phyloP scores from a whole-genome alignment of 139 green algal genomes.

The Tetraselmis chui region DNA sequence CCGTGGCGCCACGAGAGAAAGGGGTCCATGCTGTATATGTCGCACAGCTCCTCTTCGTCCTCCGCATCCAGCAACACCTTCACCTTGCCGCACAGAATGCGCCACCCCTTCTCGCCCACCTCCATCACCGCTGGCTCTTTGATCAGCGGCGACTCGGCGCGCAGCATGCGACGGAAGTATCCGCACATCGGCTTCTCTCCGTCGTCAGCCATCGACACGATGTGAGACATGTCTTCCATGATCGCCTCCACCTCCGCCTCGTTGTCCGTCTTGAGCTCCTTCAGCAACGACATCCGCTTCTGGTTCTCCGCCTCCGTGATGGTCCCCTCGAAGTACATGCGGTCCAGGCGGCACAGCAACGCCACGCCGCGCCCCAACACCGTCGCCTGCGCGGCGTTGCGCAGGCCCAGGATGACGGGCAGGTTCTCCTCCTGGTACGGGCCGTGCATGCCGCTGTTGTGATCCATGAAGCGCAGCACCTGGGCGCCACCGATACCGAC shows the following conservation, averaged over 20 bases:
- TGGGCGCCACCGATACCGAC: not conserved
- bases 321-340: not conserved
- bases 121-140: not conserved
- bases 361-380: not conserved
- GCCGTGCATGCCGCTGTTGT: not conserved
- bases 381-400: not conserved
- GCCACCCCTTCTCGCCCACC: not conserved
- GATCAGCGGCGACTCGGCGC: not conserved
- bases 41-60: not conserved
- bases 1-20: not conserved
- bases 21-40: not conserved
- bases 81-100: not conserved
- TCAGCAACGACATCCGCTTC: not conserved
- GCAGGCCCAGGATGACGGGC: not conserved
- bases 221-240: not conserved
- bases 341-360: not conserved
- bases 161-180: not conserved
- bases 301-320: not conserved
- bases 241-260: not conserved
- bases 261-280: not conserved
- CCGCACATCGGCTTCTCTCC: not conserved
- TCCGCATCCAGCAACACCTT: not conserved
- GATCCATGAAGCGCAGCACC: not conserved
- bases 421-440: not conserved
- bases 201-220: not conserved